Evolutionary conservation across 176 grass and related monocot genomes (phyloP).

Genomic region (Melocanna baccifera): DNA sequence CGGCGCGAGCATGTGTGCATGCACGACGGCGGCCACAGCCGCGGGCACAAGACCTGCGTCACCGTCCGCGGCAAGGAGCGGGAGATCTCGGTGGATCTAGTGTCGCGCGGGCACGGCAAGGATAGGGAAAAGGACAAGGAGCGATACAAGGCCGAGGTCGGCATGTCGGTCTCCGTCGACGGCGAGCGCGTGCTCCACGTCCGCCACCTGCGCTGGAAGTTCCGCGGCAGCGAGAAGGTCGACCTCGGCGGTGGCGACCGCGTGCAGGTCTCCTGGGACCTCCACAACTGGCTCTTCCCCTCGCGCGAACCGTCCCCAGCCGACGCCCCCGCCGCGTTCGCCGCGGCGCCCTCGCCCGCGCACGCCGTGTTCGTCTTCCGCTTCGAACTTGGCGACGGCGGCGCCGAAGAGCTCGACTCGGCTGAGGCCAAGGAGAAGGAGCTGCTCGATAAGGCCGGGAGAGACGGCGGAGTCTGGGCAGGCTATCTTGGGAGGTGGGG

Average conservation of each 20-base stretch:
- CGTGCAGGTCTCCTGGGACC: slow-evolving; percentile 84
- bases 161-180: slow-evolving; percentile 66
- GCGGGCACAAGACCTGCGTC: slow-evolving; percentile 56
- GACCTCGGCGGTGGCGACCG: slow-evolving; percentile 54
- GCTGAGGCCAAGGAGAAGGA: slow-evolving; percentile 31
- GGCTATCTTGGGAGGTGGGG: slow-evolving; percentile 41
- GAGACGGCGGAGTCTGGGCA: slow-evolving; percentile 20
- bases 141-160: slow-evolving; percentile 43
- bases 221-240: slow-evolving; percentile 79
- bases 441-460: slow-evolving; percentile 28
- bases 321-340: slow-evolving; percentile 12
- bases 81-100: slow-evolving; percentile 84
- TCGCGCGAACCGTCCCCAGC: slow-evolving; percentile 17
- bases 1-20: slow-evolving; percentile 73
- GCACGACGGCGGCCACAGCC: slow-evolving; percentile 22
- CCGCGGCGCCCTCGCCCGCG: slow-evolving; percentile 13
- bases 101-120: slow-evolving; percentile 34
- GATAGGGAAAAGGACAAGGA: slow-evolving; percentile 8
- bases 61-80: slow-evolving; percentile 59
- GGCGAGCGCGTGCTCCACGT: slow-evolving; percentile 68
- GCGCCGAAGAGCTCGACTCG: slow-evolving; percentile 5
- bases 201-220: slow-evolving; percentile 83
- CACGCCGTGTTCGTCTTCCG: slow-evolving; percentile 86
- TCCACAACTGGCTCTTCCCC: slow-evolving; percentile 89
- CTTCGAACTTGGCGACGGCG: slow-evolving; percentile 45